Evolutionary conservation across 352 stramenopile species (phyloP).

Genomic region (Phytophthora ohioensis): DNA sequence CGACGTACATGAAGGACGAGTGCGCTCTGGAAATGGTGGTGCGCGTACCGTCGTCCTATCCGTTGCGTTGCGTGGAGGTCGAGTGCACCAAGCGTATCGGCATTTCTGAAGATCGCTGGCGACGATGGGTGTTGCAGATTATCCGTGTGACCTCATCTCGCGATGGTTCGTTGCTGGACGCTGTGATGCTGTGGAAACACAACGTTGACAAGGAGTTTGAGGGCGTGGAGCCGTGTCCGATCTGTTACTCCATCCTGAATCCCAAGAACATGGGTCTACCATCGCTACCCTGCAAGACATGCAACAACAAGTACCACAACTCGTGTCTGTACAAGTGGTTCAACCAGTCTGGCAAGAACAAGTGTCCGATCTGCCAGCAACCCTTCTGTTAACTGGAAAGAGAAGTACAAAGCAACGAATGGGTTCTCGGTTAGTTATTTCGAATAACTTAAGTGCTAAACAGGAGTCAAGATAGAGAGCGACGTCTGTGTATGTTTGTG

Average conservation of each 20-base stretch:
- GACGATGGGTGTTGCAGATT: conserved; percentile 94
- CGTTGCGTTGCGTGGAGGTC: conserved; percentile 92
- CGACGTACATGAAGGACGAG: conserved; percentile 94
- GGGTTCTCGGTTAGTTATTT: conserved; percentile 28
- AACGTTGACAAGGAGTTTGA: conserved; percentile 95
- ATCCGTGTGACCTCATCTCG: conserved; percentile 89
- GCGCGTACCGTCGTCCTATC: conserved; percentile 87
- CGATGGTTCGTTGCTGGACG: conserved; percentile 91
- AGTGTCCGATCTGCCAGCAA: conserved; percentile 94
- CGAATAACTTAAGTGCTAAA: conserved; percentile 50
- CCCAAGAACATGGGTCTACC: conserved; percentile 91
- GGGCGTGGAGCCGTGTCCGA: conserved; percentile 92
- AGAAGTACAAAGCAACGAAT: not conserved
- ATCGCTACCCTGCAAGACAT: conserved; percentile 92
- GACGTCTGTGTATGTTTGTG: conserved; percentile 12
- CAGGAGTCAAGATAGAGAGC: conserved; percentile 37
- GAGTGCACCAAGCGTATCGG: conserved; percentile 92
- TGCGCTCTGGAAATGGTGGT: conserved; percentile 93
- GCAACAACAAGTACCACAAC: conserved; percentile 94
- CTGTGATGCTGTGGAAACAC: conserved; percentile 92
- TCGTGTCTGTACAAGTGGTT: conserved; percentile 96
- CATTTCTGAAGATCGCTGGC: conserved; percentile 92
- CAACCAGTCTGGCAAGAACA: conserved; percentile 94
- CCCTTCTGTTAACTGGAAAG: conserved; percentile 68
- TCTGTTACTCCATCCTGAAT: conserved; percentile 94